Evolutionary conservation across 352 stramenopile genomes (phyloP).

Genomic region (Phytophthora litchii): DNA sequence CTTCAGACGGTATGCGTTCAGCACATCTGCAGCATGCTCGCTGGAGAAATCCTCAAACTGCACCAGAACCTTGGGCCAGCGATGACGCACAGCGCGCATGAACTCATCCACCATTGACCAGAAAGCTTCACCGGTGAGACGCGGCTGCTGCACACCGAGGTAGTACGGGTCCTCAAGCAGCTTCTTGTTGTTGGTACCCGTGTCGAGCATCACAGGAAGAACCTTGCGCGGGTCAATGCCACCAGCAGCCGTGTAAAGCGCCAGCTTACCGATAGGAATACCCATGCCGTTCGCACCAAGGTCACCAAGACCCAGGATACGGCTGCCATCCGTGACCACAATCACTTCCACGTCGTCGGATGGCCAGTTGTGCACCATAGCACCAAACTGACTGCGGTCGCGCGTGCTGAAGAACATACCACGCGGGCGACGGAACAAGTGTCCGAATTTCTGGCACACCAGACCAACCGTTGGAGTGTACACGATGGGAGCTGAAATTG

Average conservation of each 20-base stretch:
- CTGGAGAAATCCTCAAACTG: conserved; percentile 98
- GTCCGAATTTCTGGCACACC: conserved; percentile 92
- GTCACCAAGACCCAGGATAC: conserved; percentile 97
- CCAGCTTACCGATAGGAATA: conserved; percentile 97
- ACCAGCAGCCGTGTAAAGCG: conserved; percentile 94
- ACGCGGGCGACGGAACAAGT: conserved; percentile 89
- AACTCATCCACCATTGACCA: conserved; percentile 97
- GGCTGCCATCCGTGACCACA: conserved; percentile 96
- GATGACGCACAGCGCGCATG: conserved; percentile 80
- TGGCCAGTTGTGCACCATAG: conserved; percentile 96
- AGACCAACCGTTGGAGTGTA: conserved; percentile 98
- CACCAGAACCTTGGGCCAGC: conserved; percentile 94
- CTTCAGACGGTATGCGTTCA: conserved; percentile 95
- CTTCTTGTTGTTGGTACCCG: conserved; percentile 96
- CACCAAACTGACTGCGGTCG: conserved; percentile 89
- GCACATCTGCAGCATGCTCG: conserved; percentile 86
- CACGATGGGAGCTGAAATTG: conserved; percentile 89
- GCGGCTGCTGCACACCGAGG: conserved; percentile 91
- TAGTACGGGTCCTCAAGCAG: conserved; percentile 96
- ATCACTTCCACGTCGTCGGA: conserved; percentile 97
- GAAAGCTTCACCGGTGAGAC: conserved; percentile 92
- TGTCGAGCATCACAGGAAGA: conserved; percentile 96
- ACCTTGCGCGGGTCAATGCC: conserved; percentile 94
- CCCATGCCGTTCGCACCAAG: conserved; percentile 97
- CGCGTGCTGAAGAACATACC: conserved; percentile 96